phyloP scores from a whole-genome alignment of 2,329 filamentous ascomycete species.

The Rhynchosporium secalis region DNA sequence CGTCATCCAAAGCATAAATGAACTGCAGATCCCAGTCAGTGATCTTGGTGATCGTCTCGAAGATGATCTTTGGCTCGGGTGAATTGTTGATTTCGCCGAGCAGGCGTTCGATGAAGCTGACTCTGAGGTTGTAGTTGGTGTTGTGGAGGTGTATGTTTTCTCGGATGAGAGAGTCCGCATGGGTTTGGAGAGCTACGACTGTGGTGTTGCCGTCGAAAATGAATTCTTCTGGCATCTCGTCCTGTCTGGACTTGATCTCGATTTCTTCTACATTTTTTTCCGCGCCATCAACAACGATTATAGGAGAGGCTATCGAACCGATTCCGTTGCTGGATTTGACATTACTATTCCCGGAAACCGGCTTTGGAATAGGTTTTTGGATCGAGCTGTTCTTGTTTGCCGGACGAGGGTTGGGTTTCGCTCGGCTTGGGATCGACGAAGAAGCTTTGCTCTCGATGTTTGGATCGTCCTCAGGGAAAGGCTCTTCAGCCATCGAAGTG shows the following conservation, averaged over 20 bases:
- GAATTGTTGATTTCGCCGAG: background rate
- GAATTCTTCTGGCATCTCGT: background rate
- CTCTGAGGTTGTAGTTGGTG: background rate
- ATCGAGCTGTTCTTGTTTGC: no score
- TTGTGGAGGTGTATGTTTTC: background rate
- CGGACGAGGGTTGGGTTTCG: no score
- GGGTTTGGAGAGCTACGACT: background rate
- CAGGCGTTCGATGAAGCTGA: background rate
- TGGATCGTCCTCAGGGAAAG: no score
- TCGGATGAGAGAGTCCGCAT: background rate
- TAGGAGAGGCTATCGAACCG: no score
- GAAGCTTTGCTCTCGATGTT: no score
- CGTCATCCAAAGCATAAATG: background rate
- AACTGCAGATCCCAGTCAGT: background rate
- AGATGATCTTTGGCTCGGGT: background rate
- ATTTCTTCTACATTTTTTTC: background rate
- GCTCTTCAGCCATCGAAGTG: no score
- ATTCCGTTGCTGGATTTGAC: no score
- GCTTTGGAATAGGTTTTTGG: no score
- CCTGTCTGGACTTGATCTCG: background rate
- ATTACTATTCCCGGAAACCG: no score
- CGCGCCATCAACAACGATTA: no score
- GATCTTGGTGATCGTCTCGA: background rate
- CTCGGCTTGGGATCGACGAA: no score
- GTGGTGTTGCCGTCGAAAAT: background rate